Base-by-base conservation (phyloP, 768 basidiomycete species). In the Serendipita sp. region DNA sequence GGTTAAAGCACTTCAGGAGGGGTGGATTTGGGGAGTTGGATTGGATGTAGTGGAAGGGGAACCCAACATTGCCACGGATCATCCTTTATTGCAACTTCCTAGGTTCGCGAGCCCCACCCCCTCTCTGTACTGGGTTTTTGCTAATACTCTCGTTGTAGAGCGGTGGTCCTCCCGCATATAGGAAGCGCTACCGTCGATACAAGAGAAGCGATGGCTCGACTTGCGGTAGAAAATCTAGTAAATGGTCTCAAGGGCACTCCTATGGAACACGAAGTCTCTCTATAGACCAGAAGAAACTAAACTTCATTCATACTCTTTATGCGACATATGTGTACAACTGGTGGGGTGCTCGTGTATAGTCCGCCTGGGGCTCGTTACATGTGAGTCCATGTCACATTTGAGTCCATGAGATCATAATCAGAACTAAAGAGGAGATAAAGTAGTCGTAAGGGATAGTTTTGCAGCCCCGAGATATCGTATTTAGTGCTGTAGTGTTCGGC, bases 31-130 rank as follows among this genome's bases (percentile, higher is more conserved):
- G 79, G 93, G 84, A 24, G 96, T 96, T 0, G 95, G 91, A 0
- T 68, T 99, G 11, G 95, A 99, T 71, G 95, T 98, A 38, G 83
- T 97, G 4, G 90, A 92, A 66, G 92, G 92, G 20, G 94, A 98
- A 71, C 94, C 94, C 0, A 72, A 84, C 48, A 77, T 99, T 28
- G 67, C 73, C 0, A 71, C 74, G 2, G 84, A 87, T 65, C 93
- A 99, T 70, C 85, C 88, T 2, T 72, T 99, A 51, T 82, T 95
- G 48, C 82, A 80, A 68, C 82, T 89, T 62, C 84, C 85, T 16
- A 81, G 82, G 83, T 91, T 67, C 69, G 74, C 74, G 62, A 67
- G 7, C n/a, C n/a, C n/a, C n/a, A n/a, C 31, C 20, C 17, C 48
- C 42, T 43, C 42, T 43, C 42, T 13, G 42, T 13, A 43, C n/a